Percentiles rank a stretch among this genome's conserved stretches.
Conservation (phyloP, 2,329 filamentous ascomycete genomes). For the Paracamarosporium sp. region DNA sequence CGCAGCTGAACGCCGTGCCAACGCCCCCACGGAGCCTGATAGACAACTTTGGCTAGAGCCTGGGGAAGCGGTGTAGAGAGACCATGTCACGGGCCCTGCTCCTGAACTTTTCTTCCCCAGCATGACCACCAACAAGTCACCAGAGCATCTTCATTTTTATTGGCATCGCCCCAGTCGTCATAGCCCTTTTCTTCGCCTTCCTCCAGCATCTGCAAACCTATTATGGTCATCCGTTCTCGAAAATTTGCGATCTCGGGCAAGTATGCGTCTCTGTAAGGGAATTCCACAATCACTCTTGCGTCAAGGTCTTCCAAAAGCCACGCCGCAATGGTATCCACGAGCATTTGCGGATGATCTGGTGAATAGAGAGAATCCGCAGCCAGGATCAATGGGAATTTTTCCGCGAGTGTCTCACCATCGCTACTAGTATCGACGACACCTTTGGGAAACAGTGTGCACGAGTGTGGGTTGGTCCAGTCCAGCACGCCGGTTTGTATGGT, state of each 20-base stretch:
- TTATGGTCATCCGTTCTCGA: conserved; percentile 63
- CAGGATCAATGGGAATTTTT: conserved; percentile 67
- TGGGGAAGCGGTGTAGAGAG: conserved; percentile 14
- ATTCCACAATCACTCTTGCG: conserved; percentile 77
- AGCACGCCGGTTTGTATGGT: conserved; percentile 69
- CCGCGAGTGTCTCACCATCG: conserved; percentile 16
- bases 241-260: conserved; percentile 71
- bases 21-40: conserved; percentile 8
- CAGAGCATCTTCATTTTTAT: conserved; percentile 57
- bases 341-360: conserved; percentile 76
- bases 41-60: not conserved
- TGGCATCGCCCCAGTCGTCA: conserved; percentile 72
- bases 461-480: conserved; percentile 73
- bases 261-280: conserved; percentile 77
- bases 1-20: conserved; percentile 4
- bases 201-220: conserved; percentile 61
- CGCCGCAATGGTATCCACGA: conserved; percentile 72
- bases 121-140: conserved; percentile 76
- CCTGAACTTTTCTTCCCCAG: conserved; percentile 52
- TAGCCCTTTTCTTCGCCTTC: conserved; percentile 70
- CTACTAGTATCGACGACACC: conserved; percentile 5
- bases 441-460: conserved; percentile 35
- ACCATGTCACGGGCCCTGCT: conserved; percentile 6
- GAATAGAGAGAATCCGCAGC: conserved; percentile 90
- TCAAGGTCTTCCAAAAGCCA: conserved; percentile 66